phyloP scores from a whole-genome alignment of 768 basidiomycete genomes.

The Neoboletus brunneissimus region DNA sequence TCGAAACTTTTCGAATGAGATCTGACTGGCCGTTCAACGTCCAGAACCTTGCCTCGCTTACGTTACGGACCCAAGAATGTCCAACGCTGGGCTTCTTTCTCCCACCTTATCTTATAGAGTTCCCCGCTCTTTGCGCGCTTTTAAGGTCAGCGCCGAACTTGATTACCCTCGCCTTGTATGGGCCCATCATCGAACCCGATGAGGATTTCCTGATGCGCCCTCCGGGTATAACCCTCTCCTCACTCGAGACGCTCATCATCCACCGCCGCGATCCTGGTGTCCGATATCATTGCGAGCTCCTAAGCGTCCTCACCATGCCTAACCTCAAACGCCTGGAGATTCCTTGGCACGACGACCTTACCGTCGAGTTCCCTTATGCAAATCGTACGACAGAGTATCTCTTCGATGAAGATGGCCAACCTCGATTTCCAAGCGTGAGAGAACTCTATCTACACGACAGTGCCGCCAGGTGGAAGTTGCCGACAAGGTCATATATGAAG shows the following conservation, averaged over 20 bases:
- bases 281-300: slow-evolving; percentile 16
- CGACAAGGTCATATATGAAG: slow-evolving; percentile 13
- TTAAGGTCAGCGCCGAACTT: slow-evolving; percentile 10
- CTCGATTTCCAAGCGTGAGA: slow-evolving; percentile 11
- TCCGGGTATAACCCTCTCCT: slow-evolving; percentile 2
- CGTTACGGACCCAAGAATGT: slow-evolving; percentile 14
- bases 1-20: slow-evolving; percentile 4
- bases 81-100: slow-evolving; percentile 1
- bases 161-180: slow-evolving; percentile 9
- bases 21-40: slow-evolving; percentile 5
- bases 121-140: slow-evolving; percentile 12
- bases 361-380: not conserved
- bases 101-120: slow-evolving; percentile 17
- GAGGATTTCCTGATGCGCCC: slow-evolving; percentile 8
- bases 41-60: slow-evolving; percentile 12
- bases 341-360: slow-evolving; percentile 18
- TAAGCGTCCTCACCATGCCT: slow-evolving; percentile 10
- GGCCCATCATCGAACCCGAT: slow-evolving; percentile 13
- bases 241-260: slow-evolving; percentile 14
- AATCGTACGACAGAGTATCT: slow-evolving; percentile 11
- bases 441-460: slow-evolving; percentile 15
- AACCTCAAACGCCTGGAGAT: slow-evolving; percentile 14
- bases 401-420: slow-evolving; percentile 7
- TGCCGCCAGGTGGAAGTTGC: slow-evolving; percentile 4
- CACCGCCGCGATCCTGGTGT: slow-evolving; percentile 12